Base-by-base conservation (phyloP, 2,329 filamentous ascomycete species). In the Phyllosticta citrichinensis region DNA sequence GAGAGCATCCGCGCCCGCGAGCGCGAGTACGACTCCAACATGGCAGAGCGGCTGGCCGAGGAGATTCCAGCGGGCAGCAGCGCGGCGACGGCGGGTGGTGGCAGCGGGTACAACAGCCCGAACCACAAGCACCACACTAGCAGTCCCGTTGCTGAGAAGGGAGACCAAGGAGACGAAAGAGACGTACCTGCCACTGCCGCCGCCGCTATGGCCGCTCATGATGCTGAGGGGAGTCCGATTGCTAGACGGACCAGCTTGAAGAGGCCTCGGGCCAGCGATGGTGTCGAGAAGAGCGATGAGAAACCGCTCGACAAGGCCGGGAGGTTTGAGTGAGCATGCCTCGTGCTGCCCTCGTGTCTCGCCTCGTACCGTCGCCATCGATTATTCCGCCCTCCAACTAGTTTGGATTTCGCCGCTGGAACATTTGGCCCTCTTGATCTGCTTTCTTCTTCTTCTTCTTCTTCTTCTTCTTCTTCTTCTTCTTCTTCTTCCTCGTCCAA, bases 11-110 rank as follows among this genome's bases (percentile, higher is more conserved):
- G 70, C 17, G 68, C 66, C 3, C 71, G 70, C 20, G 78, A 79
- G 64, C 71, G 77, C 50, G 77, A 80, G 58, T 80, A 79, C 60
- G 77, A 80, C 53, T 73, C 75, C 4, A 70, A 74, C 11, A 68
- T 79, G 53, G 77, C 78, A 1, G 78, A 80, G 22, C 73, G 77
- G 1, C 67, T 80, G 0, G 76, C 76, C 0, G 76, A 79, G 35
- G 76, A 78, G 17, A 80, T 80, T 40, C 76, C 76, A 0, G 75
- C 77, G 1, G 78, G 78, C 12, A 79, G 76, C 57, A 77, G 75
- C 11, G 78, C 78, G 2, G 75, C 75, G 2, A 79, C 78, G 0
- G 78, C 77, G 2, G 77, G 75, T 3, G 78, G 76, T 12, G 78
- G 78, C 6, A 79, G 76, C 52, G 78, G 78, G 0, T 79, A 76